Evolutionary conservation across 169 alveolate genomes (phyloP).

Genomic region (Plasmodium chabaudi): DNA sequence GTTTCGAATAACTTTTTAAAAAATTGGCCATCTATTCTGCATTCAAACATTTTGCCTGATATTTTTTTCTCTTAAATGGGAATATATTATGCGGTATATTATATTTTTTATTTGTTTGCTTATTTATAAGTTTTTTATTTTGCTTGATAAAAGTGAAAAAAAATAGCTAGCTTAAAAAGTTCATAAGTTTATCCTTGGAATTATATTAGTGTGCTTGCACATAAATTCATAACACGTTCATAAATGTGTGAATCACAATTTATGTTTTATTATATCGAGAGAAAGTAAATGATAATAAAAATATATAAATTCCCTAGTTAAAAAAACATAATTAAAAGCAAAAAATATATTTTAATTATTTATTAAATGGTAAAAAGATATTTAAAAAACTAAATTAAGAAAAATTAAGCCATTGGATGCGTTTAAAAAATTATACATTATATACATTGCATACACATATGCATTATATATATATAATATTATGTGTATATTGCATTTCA

Average conservation of each 20-base stretch:
- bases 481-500: not conserved
- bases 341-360: too few relatives aligned
- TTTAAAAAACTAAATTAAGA: too few relatives aligned
- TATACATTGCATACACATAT: not conserved
- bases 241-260: too few relatives aligned
- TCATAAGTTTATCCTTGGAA: not conserved
- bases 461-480: not conserved
- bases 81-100: too few relatives aligned
- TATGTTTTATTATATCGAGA: too few relatives aligned
- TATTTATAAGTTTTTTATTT: not conserved
- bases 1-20: constrained; percentile 87
- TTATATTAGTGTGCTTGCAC: too few relatives aligned
- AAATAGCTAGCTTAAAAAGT: not conserved
- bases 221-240: too few relatives aligned
- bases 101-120: not conserved
- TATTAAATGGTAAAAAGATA: too few relatives aligned
- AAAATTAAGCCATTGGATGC: too few relatives aligned
- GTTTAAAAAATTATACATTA: not conserved
- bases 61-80: not conserved
- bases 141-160: not conserved
- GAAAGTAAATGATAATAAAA: too few relatives aligned
- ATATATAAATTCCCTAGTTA: too few relatives aligned
- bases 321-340: too few relatives aligned
- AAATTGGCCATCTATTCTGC: constrained; percentile 86
- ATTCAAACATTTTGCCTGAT: constrained; percentile 81